Evolutionary conservation across 2,329 filamentous ascomycete species (phyloP), one percentile per base, ranked within the genome.

Genomic region (Lasiodiplodia sp.): DNA sequence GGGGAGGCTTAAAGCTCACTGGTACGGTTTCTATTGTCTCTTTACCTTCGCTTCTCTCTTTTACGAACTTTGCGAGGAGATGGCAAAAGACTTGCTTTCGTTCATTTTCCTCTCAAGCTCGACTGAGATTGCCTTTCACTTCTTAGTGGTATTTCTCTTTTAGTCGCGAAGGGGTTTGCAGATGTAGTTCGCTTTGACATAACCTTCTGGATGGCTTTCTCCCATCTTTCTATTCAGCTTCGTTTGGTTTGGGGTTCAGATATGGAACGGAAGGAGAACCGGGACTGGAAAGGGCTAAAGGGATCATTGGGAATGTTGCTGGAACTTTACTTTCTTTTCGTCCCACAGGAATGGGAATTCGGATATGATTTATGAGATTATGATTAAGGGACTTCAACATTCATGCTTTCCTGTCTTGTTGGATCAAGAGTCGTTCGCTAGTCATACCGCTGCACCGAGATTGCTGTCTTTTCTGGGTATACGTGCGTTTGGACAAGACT

Each of bases 291-390:
- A 37, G n/a, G 55, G 34, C 18, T 56, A 56, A 14, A 37, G 25
- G n/a, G n/a, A n/a, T 47, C 53, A 38, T 34, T 56, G 53, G 28
- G 44, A 47, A 21, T 21, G 44, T 21, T 47, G 44, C 44, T 47
- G 44, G 44, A 14, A 21, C 44, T 47, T 47, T 47, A 8, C n/a
- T 47, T 47, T 21, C 44, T 18, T 47, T 47, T 21, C n/a, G 5
- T 47, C 44, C 44, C 44, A 47, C 44, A 3, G 44, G 44, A 47
- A 34, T 56, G 53, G 53, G 53, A 37, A 7, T 31, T 21, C 44
- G 57, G 40, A 51, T 51, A 63, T 63, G 58, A 63, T 14, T 63
- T 63, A 63, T 51, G 58, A 63, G 23, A 63, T 12, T 51, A 63
- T 63, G 58, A 58, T 58, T 37, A 62, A 62, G 57, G 57, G 57